Base-by-base conservation (phyloP, 2,329 filamentous ascomycete species). In the Davidsoniella neocaledoniae region DNA sequence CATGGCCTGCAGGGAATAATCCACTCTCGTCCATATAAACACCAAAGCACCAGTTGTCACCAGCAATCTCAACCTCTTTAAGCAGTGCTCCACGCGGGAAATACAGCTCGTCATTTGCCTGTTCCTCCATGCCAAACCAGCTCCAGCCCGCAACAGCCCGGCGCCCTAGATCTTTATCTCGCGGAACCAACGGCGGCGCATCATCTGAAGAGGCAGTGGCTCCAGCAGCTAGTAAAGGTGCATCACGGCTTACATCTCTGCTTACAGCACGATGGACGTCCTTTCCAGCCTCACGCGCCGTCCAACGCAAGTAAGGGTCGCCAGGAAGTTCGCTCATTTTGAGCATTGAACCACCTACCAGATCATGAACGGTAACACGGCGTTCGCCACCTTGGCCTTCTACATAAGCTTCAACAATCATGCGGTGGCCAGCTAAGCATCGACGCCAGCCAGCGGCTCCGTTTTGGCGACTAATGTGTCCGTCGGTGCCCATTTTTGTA, bases 41-140 rank as follows among this genome's bases (percentile, higher is more conserved):
- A 0, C 90, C 90, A 66, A 81, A 83, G 59, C 75, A 87, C 88
- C 88, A 96, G 62, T 94, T 87, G 16, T 81, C 84, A 61, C 94
- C 94, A 44, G 93, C 77, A 62, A 91, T 83, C 61, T 90, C 82
- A 37, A 83, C 77, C 66, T 96, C 90, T 5, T 73, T 72, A 12
- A 96, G 75, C 63, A 91, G 84, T 0, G 88, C 87, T 8, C 83
- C 80, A 46, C 79, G 79, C 0, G 90, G 90, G 57, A 96, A 95
- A 54, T 80, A 64, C 39, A 96, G 65, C 65, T 96, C 90, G 60
- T 94, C 84, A 17, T 68, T 69, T 1, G 74, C 74, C 0, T 53
- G 54, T 16, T 51, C 33, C 0, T 71, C 64, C 2, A 74, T 73
- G 0, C 86, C 86, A 59, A 82, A 88, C 72, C 86, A 94, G 3